A percentile compares a stretch with the other conserved stretches of the same genome.
Conservation (phyloP, 192 early-diverging fungal species). For the Backusella morwellensis region DNA sequence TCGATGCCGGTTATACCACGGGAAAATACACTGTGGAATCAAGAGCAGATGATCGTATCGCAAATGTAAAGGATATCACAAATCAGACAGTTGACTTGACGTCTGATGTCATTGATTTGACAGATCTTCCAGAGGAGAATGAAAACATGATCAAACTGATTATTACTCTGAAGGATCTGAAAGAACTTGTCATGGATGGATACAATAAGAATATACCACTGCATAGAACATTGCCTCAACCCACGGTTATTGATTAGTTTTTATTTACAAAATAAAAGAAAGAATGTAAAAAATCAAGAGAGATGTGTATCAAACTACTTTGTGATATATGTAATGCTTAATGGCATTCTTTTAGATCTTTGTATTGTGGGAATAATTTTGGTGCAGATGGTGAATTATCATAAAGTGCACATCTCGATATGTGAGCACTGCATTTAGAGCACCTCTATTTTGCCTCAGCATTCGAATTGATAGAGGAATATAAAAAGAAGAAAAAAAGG, state of each 20-base stretch:
- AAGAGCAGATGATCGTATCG: background rate
- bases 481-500: too few relatives aligned
- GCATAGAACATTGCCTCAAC: background rate
- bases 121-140: background rate
- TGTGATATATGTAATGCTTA: too few relatives aligned
- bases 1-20: background rate
- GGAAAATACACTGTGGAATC: background rate
- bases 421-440: too few relatives aligned
- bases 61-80: background rate
- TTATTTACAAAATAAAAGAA: too few relatives aligned
- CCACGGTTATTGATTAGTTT: background rate
- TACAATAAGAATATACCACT: background rate
- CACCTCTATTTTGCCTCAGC: too few relatives aligned
- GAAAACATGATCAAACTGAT: background rate
- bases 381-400: too few relatives aligned
- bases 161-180: background rate
- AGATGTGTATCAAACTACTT: too few relatives aligned
- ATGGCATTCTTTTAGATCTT: too few relatives aligned
- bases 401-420: too few relatives aligned
- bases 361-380: too few relatives aligned
- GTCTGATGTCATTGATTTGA: background rate
- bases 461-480: too few relatives aligned
- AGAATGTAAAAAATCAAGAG: too few relatives aligned
- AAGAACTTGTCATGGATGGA: background rate
- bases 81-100: background rate